These are phyloP conservation scores for Populus euphratica DNA, from an alignment of 345 rosid genomes.

Conservation along the genomic window DNA sequence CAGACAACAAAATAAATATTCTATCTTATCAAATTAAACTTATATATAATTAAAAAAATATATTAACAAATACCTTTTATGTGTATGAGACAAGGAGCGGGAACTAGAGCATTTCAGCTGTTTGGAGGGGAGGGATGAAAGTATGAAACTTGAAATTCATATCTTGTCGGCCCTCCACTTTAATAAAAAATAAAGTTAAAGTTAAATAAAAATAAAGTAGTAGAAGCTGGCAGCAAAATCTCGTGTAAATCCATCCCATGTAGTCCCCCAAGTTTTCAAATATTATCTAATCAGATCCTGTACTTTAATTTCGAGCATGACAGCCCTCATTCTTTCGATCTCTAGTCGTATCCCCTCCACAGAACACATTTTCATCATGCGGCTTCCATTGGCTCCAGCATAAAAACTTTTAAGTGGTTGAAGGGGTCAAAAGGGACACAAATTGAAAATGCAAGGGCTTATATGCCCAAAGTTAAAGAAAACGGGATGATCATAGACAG, in stretches of 20 bases:
- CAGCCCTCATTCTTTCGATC: background rate
- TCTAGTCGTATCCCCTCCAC: background rate
- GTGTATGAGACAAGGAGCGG: background rate
- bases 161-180: background rate
- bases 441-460: background rate
- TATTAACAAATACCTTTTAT: too few species aligned
- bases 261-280: background rate
- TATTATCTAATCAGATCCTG: rapidly evolving
- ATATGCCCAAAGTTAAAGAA: background rate
- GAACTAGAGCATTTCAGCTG: background rate
- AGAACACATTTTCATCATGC: background rate
- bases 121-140: background rate
- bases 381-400: background rate
- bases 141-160: background rate
- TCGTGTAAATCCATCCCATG: background rate
- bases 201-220: background rate
- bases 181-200: background rate
- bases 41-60: too few species aligned
- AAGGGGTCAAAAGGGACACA: background rate
- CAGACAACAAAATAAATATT: too few species aligned
- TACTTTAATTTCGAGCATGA: background rate
- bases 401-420: background rate
- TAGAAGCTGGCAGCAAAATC: background rate
- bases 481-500: background rate
- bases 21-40: too few species aligned